A percentile compares a stretch with the other conserved stretches of the same genome.
phyloP scores from a whole-genome alignment of 352 stramenopile species.

The Phytopythium mirpurense region DNA sequence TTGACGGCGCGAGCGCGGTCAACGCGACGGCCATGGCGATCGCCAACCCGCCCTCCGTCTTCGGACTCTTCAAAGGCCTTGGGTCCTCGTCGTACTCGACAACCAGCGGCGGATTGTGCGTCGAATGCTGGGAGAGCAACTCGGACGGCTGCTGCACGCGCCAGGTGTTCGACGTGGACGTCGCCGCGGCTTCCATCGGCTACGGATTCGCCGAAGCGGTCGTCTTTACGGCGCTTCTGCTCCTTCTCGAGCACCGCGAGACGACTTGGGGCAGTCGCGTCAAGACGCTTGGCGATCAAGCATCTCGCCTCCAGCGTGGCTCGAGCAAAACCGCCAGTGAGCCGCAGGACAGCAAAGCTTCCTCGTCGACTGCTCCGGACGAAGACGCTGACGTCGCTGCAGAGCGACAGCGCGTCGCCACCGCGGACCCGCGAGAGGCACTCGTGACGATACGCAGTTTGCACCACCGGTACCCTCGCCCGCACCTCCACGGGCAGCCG shows the following conservation, averaged over 20 bases:
- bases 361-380: conserved; percentile 4
- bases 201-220: conserved; percentile 48
- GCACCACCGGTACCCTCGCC: conserved; percentile 7
- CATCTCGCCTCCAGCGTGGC: background rate
- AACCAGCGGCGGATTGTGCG: conserved; percentile 21
- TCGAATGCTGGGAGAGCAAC: conserved; percentile 44
- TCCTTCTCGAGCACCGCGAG: conserved; percentile 29
- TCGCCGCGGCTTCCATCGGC: conserved; percentile 37
- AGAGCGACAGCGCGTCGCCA: conserved; percentile 31
- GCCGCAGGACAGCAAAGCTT: no score
- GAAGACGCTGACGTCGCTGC: conserved; percentile 46
- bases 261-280: conserved; percentile 16
- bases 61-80: conserved; percentile 46
- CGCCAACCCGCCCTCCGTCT: conserved; percentile 37
- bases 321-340: no score
- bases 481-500: conserved; percentile 27
- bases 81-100: conserved; percentile 6
- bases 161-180: conserved; percentile 50
- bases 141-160: conserved; percentile 37
- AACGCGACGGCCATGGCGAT: background rate
- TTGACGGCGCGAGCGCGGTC: conserved; percentile 17
- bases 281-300: no score
- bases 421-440: conserved; percentile 11
- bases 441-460: conserved; percentile 46
- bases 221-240: conserved; percentile 44